These are phyloP conservation scores for Vinca minor DNA, from an alignment of 257 asterid genomes.

Conservation along the genomic window DNA sequence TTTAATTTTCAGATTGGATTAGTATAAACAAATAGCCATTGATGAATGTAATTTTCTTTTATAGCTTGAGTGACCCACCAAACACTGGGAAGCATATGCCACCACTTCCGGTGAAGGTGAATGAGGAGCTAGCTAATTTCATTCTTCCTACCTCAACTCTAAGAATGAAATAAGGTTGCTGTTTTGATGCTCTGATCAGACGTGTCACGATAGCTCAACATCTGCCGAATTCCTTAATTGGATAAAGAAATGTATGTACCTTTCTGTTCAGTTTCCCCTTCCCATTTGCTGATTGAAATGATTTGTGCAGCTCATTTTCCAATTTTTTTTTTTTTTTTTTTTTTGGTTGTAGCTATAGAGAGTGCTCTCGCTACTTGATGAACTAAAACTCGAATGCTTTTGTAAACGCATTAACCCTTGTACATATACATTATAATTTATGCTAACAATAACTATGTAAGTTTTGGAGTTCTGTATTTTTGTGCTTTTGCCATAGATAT, in stretches of 20 bases:
- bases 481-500: no score
- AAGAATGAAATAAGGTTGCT: conserved; percentile 29
- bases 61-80: background rate
- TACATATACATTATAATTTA: no score
- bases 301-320: conserved; percentile 9
- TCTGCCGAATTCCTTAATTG: background rate
- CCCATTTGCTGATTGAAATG: conserved; percentile 3
- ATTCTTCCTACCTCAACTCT: conserved; percentile 43
- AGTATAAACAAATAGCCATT: background rate
- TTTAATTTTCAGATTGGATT: background rate
- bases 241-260: conserved; percentile 8
- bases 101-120: conserved; percentile 47
- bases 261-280: background rate
- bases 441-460: no score
- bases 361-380: background rate
- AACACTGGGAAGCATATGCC: conserved; percentile 18
- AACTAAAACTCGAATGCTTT: background rate
- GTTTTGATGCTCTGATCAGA: background rate
- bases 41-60: background rate
- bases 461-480: no score
- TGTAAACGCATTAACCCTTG: background rate
- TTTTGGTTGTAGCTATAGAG: conserved; percentile 12
- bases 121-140: conserved; percentile 64
- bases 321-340: no score
- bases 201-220: background rate